Percentiles rank a stretch among this genome's conserved stretches.
Evolutionary conservation across 2,329 filamentous ascomycete genomes (phyloP).

Genomic region (Colletotrichum sp.): DNA sequence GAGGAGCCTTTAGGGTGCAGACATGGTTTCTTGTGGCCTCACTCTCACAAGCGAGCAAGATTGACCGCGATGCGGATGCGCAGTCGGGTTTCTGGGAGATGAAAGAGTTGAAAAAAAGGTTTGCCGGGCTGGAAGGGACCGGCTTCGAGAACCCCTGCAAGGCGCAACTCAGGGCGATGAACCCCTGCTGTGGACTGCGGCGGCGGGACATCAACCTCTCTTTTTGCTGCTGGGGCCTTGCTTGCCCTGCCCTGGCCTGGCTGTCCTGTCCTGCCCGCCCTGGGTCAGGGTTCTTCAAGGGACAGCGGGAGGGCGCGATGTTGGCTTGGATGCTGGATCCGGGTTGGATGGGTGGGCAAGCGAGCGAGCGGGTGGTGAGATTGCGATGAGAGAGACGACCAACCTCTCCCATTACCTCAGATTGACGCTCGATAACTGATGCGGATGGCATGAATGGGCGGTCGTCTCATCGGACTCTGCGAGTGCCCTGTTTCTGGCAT

Average conservation of each 20-base stretch:
- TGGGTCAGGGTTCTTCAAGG: background rate
- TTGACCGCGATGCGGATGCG: background rate
- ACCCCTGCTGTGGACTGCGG: background rate
- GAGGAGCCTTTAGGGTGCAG: background rate
- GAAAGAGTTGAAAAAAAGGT: background rate
- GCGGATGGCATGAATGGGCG: background rate
- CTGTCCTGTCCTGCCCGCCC: background rate
- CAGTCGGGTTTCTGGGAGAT: background rate
- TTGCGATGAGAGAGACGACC: background rate
- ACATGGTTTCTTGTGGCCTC: background rate
- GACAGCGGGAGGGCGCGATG: background rate
- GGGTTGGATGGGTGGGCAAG: background rate
- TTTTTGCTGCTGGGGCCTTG: background rate
- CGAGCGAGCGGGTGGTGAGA: background rate
- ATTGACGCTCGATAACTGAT: background rate
- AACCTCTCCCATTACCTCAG: background rate
- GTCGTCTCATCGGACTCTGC: background rate
- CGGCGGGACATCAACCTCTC: background rate
- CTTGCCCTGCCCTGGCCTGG: background rate
- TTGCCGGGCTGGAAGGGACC: background rate
- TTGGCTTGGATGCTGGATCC: background rate
- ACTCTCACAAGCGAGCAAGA: conserved; percentile 3
- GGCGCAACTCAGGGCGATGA: background rate
- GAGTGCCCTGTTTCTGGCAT: background rate
- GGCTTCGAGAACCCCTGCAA: background rate